Evolutionary conservation across 306 rosid species (phyloP), one percentile per base, ranked within the genome.

Genomic region (Begonia masoniana): DNA sequence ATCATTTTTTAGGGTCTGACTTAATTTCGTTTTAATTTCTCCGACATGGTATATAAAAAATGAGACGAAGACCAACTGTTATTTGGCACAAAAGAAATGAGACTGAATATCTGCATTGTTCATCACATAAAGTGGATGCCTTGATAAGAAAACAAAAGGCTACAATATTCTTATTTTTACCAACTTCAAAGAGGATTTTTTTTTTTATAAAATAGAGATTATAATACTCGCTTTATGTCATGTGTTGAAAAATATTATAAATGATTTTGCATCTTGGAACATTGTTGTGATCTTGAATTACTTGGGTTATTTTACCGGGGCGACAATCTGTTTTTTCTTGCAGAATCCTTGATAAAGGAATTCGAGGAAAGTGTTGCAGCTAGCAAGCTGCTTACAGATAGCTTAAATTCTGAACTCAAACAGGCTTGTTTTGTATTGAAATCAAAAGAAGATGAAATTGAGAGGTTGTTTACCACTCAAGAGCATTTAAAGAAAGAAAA

Each of bases 331-430:
- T 6, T 43, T 12, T 52, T 36, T 26, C 52, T 55, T 76, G 76
- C 94, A 91, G 97, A 83, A 64, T 57, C 46, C 17, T 61, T 75
- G 71, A 77, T 76, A 56, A 80, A 74, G 79, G 78, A 64, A 57
- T 76, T 83, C 56, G 85, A 81, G 63, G 81, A 77, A 64, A 68
- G 76, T 42, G 48, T 83, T 43, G 66, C 74, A 45, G 60, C 80
- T 56, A 77, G 70, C 75, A 75, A 70, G 69, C 59, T 73, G 74
- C 66, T 62, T 41, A 60, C 73, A 35, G 94, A 91, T 65, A 77
- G 61, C 63, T 63, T 91, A 76, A 80, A 74, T 69, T 62, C 76
- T 58, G 78, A 68, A 65, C 57, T 84, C 78, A 78, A 54, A 52
- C 84, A 74, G 76, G 69, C 69, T 63, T 78, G 64, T 15, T 70